These are phyloP conservation scores for Stenogyne calaminthoides DNA, from an alignment of 305 asterid species.

Conservation along the genomic window DNA sequence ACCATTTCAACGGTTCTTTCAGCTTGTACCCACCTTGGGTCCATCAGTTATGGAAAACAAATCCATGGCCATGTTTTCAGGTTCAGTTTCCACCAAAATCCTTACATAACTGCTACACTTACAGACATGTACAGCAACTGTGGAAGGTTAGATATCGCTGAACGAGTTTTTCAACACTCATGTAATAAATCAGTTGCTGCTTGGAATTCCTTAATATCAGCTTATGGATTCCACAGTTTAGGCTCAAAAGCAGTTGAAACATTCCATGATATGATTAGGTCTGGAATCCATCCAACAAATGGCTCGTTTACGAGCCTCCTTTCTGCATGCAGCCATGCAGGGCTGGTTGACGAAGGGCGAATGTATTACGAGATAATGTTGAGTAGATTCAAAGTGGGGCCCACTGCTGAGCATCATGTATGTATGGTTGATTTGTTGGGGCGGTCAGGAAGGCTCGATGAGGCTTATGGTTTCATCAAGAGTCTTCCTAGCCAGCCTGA, in stretches of 20 bases:
- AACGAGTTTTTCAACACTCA: slow-evolving; percentile 41
- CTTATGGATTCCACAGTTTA: slow-evolving; percentile 59
- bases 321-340: slow-evolving; percentile 69
- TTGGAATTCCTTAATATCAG: slow-evolving; percentile 69
- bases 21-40: slow-evolving; percentile 63
- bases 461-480: slow-evolving; percentile 55
- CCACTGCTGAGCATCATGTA: slow-evolving; percentile 56
- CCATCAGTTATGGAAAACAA: slow-evolving; percentile 55
- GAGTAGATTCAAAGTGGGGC: slow-evolving; percentile 35
- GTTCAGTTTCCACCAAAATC: slow-evolving; percentile 40
- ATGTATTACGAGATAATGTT: slow-evolving; percentile 47
- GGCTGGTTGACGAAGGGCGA: slow-evolving; percentile 59
- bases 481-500: slow-evolving; percentile 37
- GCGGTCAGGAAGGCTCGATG: slow-evolving; percentile 51
- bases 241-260: slow-evolving; percentile 48
- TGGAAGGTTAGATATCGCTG: slow-evolving; percentile 60
- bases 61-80: slow-evolving; percentile 63
- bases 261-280: slow-evolving; percentile 46
- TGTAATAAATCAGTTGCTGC: slow-evolving; percentile 47
- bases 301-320: slow-evolving; percentile 68
- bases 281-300: slow-evolving; percentile 52
- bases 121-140: slow-evolving; percentile 71
- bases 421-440: slow-evolving; percentile 68
- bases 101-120: slow-evolving; percentile 56
- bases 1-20: slow-evolving; percentile 68